Base-by-base conservation (phyloP, 345 rosid genomes). In the Gossypium mustelinum region DNA sequence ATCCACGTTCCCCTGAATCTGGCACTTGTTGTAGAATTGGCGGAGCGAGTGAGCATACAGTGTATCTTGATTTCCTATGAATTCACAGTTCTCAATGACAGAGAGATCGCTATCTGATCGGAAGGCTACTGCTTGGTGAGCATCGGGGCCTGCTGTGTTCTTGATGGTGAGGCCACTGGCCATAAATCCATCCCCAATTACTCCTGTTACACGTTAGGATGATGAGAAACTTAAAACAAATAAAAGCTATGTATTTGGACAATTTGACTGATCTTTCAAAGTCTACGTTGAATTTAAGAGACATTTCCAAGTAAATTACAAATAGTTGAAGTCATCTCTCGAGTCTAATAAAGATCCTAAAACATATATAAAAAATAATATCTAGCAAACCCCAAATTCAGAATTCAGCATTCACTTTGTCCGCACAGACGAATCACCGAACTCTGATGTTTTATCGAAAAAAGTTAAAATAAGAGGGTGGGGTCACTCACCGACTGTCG, bases 141-240 rank as follows among this genome's bases (percentile, higher is more conserved):
- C 90, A 60, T 87, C 92, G 1, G 93, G 87, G 22, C 95, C 97
- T 11, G 98, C 98, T 12, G 97, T 87, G 82, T 93, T 94, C 79
- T 83, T 84, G 78, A 94, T 72, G 2, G 99, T 93, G 57, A 94
- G 73, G 25, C 88, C 93, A 72, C 88, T 87, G 4, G 98, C 98
- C 99, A 94, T 93, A 82, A 94, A 94, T 44, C 99, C 99, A 80
- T 94, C 97, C 20, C 99, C 98, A 45, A 84, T 70, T 77, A 93
- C 92, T 56, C 93, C 98, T 94, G 63, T 34, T 72, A 41, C 48
- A 75, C 0, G 47, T 25, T 12, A 65, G 24, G 29, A 14, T 18
- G 41, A 11, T 18, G 63, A 61, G 11, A 57, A 44, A 45, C 8
- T 9, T 7, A 4, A 4, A 34, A 34, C 41, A 1, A 34, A 34